phyloP scores from a whole-genome alignment of 768 basidiomycete species.

The Psilocybe cubensis region DNA sequence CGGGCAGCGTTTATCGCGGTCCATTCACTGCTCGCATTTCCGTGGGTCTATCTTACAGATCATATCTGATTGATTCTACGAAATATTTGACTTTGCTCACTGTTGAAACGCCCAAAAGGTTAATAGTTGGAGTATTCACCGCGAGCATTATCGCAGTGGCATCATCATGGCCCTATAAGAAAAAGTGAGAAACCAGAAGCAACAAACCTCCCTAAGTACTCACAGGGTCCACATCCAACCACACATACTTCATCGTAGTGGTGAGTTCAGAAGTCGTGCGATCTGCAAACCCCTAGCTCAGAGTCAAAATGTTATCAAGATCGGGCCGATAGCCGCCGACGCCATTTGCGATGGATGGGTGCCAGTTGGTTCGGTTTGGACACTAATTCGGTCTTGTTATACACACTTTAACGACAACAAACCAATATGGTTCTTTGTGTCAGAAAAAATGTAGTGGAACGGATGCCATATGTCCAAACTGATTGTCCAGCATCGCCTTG shows the following conservation, averaged over 20 bases:
- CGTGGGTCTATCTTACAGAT: slow-evolving; percentile 66
- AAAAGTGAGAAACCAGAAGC: neutral
- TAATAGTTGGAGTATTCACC: slow-evolving; percentile 62
- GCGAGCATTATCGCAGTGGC: slow-evolving; percentile 84
- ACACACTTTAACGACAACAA: neutral
- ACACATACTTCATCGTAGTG: slow-evolving; percentile 41
- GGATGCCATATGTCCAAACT: too few species aligned
- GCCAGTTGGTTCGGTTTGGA: too few species aligned
- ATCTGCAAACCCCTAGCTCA: neutral
- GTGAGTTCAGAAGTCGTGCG: neutral
- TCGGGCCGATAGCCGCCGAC: too few species aligned
- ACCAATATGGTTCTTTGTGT: too few species aligned
- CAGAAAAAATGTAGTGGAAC: too few species aligned
- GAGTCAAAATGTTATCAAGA: neutral
- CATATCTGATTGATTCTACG: neutral
- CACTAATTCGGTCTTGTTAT: too few species aligned
- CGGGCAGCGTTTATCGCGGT: slow-evolving; percentile 77
- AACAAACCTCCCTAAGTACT: slow-evolving; percentile 18
- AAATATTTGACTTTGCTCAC: slow-evolving; percentile 41
- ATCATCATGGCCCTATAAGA: slow-evolving; percentile 82
- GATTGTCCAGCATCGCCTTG: too few species aligned
- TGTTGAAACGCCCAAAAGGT: slow-evolving; percentile 83
- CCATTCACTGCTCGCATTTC: slow-evolving; percentile 67
- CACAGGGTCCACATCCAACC: slow-evolving; percentile 74
- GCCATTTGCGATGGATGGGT: too few species aligned